Conservation (phyloP, 169 alveolate genomes). For the Cryptosporidium sp. region DNA sequence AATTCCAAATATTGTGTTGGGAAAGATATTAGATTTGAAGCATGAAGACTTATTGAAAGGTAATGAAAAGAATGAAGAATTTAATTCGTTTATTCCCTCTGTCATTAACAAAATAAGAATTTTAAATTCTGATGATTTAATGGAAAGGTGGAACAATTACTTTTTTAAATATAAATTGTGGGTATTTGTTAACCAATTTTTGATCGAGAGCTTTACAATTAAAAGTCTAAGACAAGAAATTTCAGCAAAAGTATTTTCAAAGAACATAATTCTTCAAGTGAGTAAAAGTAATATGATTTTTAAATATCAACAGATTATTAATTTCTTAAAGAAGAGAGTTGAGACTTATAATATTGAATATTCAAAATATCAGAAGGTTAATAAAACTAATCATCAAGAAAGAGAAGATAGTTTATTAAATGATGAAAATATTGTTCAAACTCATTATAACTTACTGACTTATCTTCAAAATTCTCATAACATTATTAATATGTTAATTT, state of each 20-base stretch:
- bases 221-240: constrained; percentile 1
- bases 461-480: constrained; percentile 48
- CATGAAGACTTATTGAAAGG: not conserved
- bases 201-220: constrained; percentile 16
- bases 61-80: not conserved
- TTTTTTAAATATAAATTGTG: constrained; percentile 31
- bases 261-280: constrained; percentile 11
- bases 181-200: constrained; percentile 36
- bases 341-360: constrained; percentile 10
- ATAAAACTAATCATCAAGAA: not conserved
- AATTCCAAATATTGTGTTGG: constrained; percentile 31
- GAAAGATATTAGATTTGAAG: constrained; percentile 14
- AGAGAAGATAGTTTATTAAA: not conserved
- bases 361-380: not conserved
- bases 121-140: not conserved
- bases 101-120: not conserved
- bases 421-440: not conserved
- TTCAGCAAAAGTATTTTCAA: not conserved
- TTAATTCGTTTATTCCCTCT: constrained; percentile 10
- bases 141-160: constrained; percentile 26
- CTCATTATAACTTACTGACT: constrained; percentile 3
- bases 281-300: constrained; percentile 28
- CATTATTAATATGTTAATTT: constrained; percentile 3
- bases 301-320: constrained; percentile 33
- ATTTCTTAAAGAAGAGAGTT: constrained; percentile 32